Conservation (phyloP, 2,329 filamentous ascomycete genomes). For the Stagonosporopsis tanaceti region DNA sequence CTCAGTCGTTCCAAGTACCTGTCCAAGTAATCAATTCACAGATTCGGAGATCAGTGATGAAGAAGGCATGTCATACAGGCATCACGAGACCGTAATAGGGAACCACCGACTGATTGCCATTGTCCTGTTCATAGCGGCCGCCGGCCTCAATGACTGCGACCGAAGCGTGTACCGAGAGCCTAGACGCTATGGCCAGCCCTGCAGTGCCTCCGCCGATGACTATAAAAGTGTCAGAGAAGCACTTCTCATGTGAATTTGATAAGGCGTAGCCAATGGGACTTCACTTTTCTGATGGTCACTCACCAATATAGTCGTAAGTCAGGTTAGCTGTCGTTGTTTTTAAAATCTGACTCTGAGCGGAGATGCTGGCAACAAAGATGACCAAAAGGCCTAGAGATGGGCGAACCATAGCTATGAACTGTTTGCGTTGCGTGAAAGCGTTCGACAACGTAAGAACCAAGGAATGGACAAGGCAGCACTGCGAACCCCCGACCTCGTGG, state of each 20-base stretch:
- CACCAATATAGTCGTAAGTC: background rate
- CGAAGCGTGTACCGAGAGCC: slow-evolving; percentile 28
- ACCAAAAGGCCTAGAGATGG: too few species aligned
- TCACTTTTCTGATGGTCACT: background rate
- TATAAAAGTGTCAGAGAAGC: background rate
- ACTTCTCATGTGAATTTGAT: background rate
- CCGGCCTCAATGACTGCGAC: slow-evolving; percentile 42
- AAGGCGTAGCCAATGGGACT: background rate
- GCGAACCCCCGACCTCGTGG: too few species aligned
- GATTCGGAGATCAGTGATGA: too few species aligned
- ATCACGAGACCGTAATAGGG: slow-evolving; percentile 31
- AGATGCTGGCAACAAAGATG: too few species aligned
- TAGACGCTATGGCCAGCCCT: slow-evolving; percentile 35
- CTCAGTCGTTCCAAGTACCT: slow-evolving; percentile 21
- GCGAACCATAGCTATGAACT: too few species aligned
- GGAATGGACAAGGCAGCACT: too few species aligned
- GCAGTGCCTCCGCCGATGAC: slow-evolving; percentile 42
- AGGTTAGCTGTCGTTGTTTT: background rate
- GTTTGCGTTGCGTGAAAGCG: too few species aligned
- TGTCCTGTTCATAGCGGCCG: slow-evolving; percentile 35
- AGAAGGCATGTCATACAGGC: slow-evolving; percentile 12
- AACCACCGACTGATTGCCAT: slow-evolving; percentile 38
- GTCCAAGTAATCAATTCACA: too few species aligned
- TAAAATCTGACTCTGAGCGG: too few species aligned
- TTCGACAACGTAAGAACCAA: too few species aligned